Conservation (phyloP, 2,329 filamentous ascomycete species). For the Alternaria tenuissima region DNA sequence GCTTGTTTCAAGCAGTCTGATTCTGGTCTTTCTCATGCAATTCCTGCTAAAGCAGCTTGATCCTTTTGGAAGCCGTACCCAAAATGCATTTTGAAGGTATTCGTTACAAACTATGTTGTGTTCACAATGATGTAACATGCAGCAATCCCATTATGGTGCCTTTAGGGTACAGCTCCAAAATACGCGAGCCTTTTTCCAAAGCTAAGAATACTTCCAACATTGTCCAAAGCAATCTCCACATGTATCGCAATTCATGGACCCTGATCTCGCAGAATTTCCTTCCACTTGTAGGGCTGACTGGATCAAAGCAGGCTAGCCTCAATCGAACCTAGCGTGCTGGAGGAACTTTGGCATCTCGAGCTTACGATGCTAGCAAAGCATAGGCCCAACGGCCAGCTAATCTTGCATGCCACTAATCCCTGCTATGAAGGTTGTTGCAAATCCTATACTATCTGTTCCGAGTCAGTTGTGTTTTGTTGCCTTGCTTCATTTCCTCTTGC, state of each 20-base stretch:
- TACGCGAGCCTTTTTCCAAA: background rate
- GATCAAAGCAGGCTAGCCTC: background rate
- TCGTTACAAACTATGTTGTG: background rate
- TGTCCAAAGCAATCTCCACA: background rate
- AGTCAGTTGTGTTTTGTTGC: slow-evolving; percentile 17
- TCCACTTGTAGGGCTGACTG: background rate
- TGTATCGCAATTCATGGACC: background rate
- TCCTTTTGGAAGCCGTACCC: background rate
- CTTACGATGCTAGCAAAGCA: background rate
- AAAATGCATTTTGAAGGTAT: background rate
- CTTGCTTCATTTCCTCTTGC: slow-evolving; percentile 26
- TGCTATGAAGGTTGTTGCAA: background rate
- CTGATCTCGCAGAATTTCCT: background rate
- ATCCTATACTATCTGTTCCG: background rate
- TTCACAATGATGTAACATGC: background rate
- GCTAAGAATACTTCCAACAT: background rate
- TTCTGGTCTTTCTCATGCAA: background rate
- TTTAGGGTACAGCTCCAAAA: background rate
- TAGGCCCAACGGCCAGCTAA: slow-evolving; percentile 2
- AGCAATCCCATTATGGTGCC: background rate
- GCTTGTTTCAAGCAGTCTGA: background rate
- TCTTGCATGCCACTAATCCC: slow-evolving; percentile 2
- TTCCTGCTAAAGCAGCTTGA: background rate
- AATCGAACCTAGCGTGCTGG: background rate
- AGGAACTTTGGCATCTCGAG: background rate